Base-by-base conservation (phyloP, 2,329 filamentous ascomycete genomes). In the Emergomyces africanus region DNA sequence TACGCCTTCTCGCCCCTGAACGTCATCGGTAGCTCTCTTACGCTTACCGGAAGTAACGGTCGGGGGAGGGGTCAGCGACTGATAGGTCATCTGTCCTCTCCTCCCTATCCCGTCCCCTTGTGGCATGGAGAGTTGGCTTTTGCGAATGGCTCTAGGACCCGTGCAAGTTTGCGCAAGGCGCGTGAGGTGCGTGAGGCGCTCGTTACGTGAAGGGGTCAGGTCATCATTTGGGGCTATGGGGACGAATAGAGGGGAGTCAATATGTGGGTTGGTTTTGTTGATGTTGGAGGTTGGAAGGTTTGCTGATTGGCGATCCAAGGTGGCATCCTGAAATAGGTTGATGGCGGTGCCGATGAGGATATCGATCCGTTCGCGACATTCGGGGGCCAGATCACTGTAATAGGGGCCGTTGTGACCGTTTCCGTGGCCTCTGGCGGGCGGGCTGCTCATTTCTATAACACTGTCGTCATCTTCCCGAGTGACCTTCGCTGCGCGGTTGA, bases 331-430 rank as follows among this genome's bases (percentile, higher is more conserved):
- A 23, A 46, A 46, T 46, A 30, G 28, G 48, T 10, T 50, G n/a
- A 20, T n/a, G 20, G 59, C 59, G 4, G 59, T 50, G 30, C 25
- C 50, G 14, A 61, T 53, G 35, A 61, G 59, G 28, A 41, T 35
- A 25, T 61, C 57, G 49, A 61, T 61, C 8, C 56, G 56, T 33
- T 44, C 46, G 25, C 57, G 49, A 30, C 33, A n/a, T 8, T 44
- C 25, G 8, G 42, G 49, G 4, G 56, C 23, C 23, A 61, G 56
- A 18, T 51, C 59, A 28, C 25, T 48, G 30, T 58, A 53, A 61
- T 39, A 48, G 37, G 5, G 53, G 25, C 15, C 2, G 23, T 20
- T 18, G 5, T 25, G n/a, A 35, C 18, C 35, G 2, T 37, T 30
- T 30, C 1, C 33, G 9, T 41, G 25, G 20, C 9, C 39, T 25